Base-by-base conservation (phyloP, 306 rosid species). In the Hippophae rhamnoides region DNA sequence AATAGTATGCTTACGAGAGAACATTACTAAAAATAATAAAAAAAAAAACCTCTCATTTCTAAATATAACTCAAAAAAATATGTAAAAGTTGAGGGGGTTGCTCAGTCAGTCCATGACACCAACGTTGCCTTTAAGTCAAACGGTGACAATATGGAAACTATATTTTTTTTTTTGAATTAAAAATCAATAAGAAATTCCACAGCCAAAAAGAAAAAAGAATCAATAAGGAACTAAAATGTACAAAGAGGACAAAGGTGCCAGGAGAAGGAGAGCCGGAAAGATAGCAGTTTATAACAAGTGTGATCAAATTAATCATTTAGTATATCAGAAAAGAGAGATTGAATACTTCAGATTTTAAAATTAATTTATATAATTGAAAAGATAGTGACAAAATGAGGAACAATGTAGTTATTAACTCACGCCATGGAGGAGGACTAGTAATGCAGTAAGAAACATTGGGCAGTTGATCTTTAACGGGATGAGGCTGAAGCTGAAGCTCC, bases 341-440 rank as follows among this genome's bases (percentile, higher is more conserved):
- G 40, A 18, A 18, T 18, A 52, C 25, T 18, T 2, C 54, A 42
- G 38, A 6, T 61, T 40, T 63, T 48, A 59, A 43, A 7, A 10
- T 40, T 31, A 56, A 47, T 57, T 51, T 31, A n/a, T 41, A 9
- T 52, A 25, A 58, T 45, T 18, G 40, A 10, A 63, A 48, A 63
- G 58, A 44, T 43, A 13, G 12, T 54, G 18, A 68, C 53, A 58
- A 18, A 43, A 13, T 3, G 41, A 13, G 27, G 38, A 41, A 64
- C 52, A 67, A 31, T 31, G 43, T 53, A 64, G 50, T 59, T 13
- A 65, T 13, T 70, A 18, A 77, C 95, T 85, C 75, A 90, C 96
- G 98, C 98, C 98, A 90, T 5, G 98, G 95, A 74, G 98, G 98
- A 81, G 98, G 96, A 76, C 98, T 90, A 9, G 92, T 87, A 64